Evolutionary conservation across 108 stramenopile genomes (phyloP), one percentile per base, ranked within the genome.

Genomic region (Thalassiosira profunda): DNA sequence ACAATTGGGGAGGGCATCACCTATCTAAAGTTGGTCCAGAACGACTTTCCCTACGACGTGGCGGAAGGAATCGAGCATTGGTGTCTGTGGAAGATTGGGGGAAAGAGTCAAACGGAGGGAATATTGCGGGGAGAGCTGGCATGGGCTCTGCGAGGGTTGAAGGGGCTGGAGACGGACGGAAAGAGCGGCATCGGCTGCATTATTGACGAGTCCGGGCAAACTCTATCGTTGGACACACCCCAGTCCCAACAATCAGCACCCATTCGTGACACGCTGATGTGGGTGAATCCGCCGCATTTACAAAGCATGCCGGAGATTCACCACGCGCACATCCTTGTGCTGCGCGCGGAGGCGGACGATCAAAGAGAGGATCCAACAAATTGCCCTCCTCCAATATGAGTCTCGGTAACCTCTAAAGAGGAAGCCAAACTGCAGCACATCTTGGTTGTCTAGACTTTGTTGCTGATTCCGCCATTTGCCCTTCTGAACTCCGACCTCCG

Each of bases 31-130:
- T 41, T 92, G 18, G 74, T 86, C 5, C 60, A 15, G 9, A 93
- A 93, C 46, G 87, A 93, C 61, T 93, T 85, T 57, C 92, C 88
- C 1, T 93, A 93, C 36, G 86, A 80, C 45, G 68, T 85, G 0
- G 73, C 67, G 11, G 66, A 58, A 2, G 60, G 70, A 21, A 80
- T 93, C 46, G 66, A 82, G n/a, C 92, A 93, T 56, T 88, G 80
- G 69, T 80, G 89, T 53, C 49, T 93, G 4, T 93, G 92, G 92
- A 93, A 90, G 69, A 72, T 86, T 7, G 85, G 80, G 34, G 86
- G 83, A 10, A 17, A 36, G 15, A 53, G 37, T 20, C 28, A 31
- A 26, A 53, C 51, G 5, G 76, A 78, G 41, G 58, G 69, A 8
- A 78, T 70, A 37, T 17, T 65, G 0, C 15, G 35, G 42, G 67